These are phyloP conservation scores for Emericellopsis cladophorae DNA, from an alignment of 2,329 filamentous ascomycete genomes.

Conservation along the genomic window DNA sequence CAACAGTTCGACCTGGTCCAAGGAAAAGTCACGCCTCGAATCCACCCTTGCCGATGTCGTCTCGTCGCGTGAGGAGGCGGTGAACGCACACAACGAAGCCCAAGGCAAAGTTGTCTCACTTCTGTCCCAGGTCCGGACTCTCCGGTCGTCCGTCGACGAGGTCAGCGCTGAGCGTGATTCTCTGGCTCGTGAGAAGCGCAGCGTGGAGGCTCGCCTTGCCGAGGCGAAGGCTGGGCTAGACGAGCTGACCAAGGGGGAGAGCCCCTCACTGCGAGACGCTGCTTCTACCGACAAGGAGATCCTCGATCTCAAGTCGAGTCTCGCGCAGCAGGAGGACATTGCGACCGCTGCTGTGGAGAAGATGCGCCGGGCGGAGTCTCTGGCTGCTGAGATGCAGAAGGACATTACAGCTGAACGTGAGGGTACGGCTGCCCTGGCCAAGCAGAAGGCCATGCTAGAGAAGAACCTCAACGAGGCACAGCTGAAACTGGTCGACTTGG, in stretches of 20 bases:
- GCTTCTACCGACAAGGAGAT: slow-evolving; percentile 82
- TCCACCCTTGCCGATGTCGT: slow-evolving; percentile 79
- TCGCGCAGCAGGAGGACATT: slow-evolving; percentile 90
- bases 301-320: slow-evolving; percentile 73
- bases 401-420: slow-evolving; percentile 83
- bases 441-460: slow-evolving; percentile 81
- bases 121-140: slow-evolving; percentile 74
- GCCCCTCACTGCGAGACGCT: slow-evolving; percentile 77
- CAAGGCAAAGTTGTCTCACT: slow-evolving; percentile 87
- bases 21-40: slow-evolving; percentile 89
- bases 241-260: slow-evolving; percentile 74
- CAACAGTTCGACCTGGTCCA: slow-evolving; percentile 96
- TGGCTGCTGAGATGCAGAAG: slow-evolving; percentile 82
- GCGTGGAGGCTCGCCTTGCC: slow-evolving; percentile 69
- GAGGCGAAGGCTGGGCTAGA: slow-evolving; percentile 85
- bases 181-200: slow-evolving; percentile 79
- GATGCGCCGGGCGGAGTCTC: slow-evolving; percentile 86
- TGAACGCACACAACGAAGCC: slow-evolving; percentile 85
- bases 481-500: slow-evolving; percentile 78
- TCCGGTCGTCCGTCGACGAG: slow-evolving; percentile 78
- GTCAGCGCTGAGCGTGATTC: slow-evolving; percentile 73
- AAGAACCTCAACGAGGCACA: slow-evolving; percentile 86
- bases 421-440: slow-evolving; percentile 66
- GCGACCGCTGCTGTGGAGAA: slow-evolving; percentile 87
- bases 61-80: slow-evolving; percentile 85